Base-by-base conservation (phyloP, 768 basidiomycete genomes). In the Suillus subaureus region DNA sequence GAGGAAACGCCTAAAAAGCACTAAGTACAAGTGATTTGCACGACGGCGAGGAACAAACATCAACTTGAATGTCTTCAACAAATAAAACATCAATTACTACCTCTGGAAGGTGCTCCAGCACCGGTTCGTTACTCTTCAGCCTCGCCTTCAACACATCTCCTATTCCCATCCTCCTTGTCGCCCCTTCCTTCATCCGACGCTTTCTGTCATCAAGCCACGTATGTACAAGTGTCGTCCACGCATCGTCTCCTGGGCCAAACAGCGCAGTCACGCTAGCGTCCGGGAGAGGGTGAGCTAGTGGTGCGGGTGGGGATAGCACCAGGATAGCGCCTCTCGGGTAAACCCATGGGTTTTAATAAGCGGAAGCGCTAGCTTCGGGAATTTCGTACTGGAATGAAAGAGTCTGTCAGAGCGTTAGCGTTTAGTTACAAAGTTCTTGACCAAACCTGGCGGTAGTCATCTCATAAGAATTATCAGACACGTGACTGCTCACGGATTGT, bases 311-410 rank as follows among this genome's bases (percentile, higher is more conserved):
- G 18, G 79, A 73, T 5, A 91, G 81, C 8, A 84, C 91, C 26
- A 84, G 4, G 91, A 83, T 12, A 94, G 81, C 0, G 91, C 83
- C 35, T 86, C 81, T 23, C 92, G 85, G 13, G 92, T 89, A 74
- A 94, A 94, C 12, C 93, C 93, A 68, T 92, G 84, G 7, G 82
- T 82, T 64, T 73, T 74, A 55, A 94, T 81, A 26, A 93, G 81
- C 4, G 90, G 88, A 1, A 92, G 56, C 0, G 93, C 87, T 33
- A 85, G 81, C 67, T 84, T 82, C n/a, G 94, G 77, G 11, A 93
- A 80, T 54, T 79, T 74, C 3, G 71, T 65, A 63, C 66, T 70
- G 55, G 31, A 54, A 54, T 54, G 18, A 9, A n/a, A n/a, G n/a
- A n/a, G 21, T 31, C 28, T 54, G 52, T 54, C 28, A 54, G 52